Evolutionary conservation across 164 flowering plant genomes (phyloP).

Genomic region (Santalum album): DNA sequence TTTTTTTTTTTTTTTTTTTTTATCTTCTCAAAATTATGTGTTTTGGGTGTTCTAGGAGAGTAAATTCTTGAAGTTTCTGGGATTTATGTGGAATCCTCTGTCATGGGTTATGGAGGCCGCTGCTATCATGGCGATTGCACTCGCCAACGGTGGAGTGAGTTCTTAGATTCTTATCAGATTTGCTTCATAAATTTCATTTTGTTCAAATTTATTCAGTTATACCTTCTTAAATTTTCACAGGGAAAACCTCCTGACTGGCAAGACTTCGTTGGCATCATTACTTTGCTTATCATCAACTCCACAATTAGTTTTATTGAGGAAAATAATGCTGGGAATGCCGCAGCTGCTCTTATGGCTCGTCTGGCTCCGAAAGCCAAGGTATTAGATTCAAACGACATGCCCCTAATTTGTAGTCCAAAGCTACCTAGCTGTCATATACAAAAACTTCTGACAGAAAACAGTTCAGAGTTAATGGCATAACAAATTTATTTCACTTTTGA

Average conservation of each 20-base stretch:
- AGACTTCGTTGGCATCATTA: constrained; percentile 76
- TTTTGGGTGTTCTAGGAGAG: constrained; percentile 51
- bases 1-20: background rate
- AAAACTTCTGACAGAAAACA: too few species aligned
- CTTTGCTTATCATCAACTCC: constrained; percentile 67
- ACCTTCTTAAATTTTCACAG: constrained; percentile 22
- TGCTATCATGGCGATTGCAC: constrained; percentile 81
- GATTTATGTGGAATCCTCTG: constrained; percentile 91
- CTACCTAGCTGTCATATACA: too few species aligned
- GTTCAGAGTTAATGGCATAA: background rate
- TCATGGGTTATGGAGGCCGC: constrained; percentile 98
- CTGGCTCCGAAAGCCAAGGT: constrained; percentile 89
- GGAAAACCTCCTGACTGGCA: constrained; percentile 88
- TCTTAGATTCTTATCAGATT: background rate
- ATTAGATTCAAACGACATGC: constrained; percentile 2
- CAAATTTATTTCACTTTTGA: too few species aligned
- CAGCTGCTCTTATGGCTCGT: constrained; percentile 90
- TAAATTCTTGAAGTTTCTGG: constrained; percentile 68
- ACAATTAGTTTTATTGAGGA: constrained; percentile 89
- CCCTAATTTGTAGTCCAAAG: background rate
- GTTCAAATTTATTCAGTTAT: background rate
- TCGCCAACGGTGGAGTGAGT: constrained; percentile 90
- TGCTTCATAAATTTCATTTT: background rate
- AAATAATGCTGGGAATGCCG: constrained; percentile 93
- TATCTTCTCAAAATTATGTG: background rate